Percentiles rank a stretch among this genome's conserved stretches.
Conservation (phyloP, 1,139 yeast species). For the Suhomyces kunorum region DNA sequence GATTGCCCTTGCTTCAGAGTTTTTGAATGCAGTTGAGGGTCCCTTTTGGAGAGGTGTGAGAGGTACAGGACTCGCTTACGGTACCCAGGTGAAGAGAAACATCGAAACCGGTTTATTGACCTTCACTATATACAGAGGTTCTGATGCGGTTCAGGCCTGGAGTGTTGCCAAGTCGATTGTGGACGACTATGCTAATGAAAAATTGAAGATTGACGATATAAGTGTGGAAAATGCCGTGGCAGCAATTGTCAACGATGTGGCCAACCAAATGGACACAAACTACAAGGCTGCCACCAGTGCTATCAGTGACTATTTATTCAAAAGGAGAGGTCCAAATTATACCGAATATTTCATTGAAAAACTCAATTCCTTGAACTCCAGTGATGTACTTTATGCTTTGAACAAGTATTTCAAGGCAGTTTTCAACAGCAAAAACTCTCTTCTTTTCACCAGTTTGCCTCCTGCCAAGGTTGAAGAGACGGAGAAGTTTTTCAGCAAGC, state of each 20-base stretch:
- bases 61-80: conserved; percentile 95
- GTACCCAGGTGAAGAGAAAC: conserved; percentile 63
- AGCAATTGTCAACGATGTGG: conserved; percentile 68
- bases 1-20: conserved; percentile 72
- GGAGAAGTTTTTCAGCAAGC: conserved; percentile 44
- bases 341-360: conserved; percentile 46
- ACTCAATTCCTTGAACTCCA: conserved; percentile 53
- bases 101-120: conserved; percentile 68
- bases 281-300: conserved; percentile 66
- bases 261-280: conserved; percentile 61
- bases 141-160: conserved; percentile 78
- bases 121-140: conserved; percentile 75
- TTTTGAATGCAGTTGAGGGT: conserved; percentile 87
- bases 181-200: conserved; percentile 58
- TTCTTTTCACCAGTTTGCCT: conserved; percentile 73
- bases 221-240: conserved; percentile 74
- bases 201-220: conserved; percentile 52
- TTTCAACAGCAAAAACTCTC: conserved; percentile 57
- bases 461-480: conserved; percentile 59
- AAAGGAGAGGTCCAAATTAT: conserved; percentile 66
- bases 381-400: conserved; percentile 58
- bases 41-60: conserved; percentile 97
- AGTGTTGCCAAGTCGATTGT: conserved; percentile 67
- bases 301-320: conserved; percentile 65
- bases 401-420: conserved; percentile 61